Percentiles rank a stretch among this genome's conserved stretches.
Evolutionary conservation across 1,139 yeast species (phyloP).

Genomic region (Candida pseudoviswanathii): DNA sequence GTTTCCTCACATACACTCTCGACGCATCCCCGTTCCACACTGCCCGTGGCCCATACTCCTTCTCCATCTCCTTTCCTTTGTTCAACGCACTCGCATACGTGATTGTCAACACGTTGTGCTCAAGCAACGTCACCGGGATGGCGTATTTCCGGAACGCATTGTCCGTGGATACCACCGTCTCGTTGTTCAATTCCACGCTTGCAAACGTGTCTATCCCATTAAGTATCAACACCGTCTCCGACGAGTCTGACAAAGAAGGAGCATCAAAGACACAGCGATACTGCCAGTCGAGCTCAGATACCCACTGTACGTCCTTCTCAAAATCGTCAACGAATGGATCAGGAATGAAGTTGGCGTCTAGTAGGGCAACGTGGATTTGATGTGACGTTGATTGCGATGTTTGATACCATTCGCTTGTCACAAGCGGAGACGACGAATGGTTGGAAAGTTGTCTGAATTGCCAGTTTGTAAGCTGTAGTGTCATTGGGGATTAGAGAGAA

Average conservation of each 20-base stretch:
- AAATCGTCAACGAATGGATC: constrained; percentile 47
- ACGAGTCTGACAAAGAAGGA: constrained; percentile 1
- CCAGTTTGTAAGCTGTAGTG: not conserved
- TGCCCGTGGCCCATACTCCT: constrained; percentile 20
- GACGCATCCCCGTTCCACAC: constrained; percentile 44
- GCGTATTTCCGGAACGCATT: constrained; percentile 40
- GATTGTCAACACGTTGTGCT: constrained; percentile 21
- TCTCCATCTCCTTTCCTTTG: constrained; percentile 23
- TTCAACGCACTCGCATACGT: constrained; percentile 25
- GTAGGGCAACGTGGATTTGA: constrained; percentile 42
- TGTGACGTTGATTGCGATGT: constrained; percentile 1
- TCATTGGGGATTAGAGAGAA: no score
- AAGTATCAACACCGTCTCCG: constrained; percentile 25
- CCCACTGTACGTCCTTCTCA: constrained; percentile 48
- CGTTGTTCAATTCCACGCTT: constrained; percentile 36
- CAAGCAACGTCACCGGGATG: constrained; percentile 14
- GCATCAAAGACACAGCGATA: constrained; percentile 26
- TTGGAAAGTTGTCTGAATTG: constrained; percentile 2
- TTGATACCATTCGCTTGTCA: not conserved
- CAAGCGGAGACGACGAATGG: not conserved
- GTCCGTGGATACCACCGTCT: constrained; percentile 29
- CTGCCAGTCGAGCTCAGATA: constrained; percentile 47
- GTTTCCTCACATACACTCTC: constrained; percentile 49
- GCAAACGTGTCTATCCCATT: constrained; percentile 52
- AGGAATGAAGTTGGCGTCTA: constrained; percentile 36